Evolutionary conservation across 345 rosid species (phyloP).

Genomic region (Euclidium syriacum): DNA sequence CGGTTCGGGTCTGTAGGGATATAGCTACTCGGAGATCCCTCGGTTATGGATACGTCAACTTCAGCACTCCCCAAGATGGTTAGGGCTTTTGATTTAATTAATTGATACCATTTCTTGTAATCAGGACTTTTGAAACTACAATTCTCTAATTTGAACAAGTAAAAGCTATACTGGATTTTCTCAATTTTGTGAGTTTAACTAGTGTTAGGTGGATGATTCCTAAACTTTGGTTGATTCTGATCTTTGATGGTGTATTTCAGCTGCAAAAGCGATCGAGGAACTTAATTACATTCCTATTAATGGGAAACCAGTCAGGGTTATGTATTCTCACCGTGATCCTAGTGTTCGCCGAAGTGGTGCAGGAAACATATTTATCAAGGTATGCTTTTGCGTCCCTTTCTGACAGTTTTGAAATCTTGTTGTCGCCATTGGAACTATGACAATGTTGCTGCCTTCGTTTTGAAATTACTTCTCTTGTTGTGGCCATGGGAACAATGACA

Average conservation of each 20-base stretch:
- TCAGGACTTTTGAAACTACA: background rate
- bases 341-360: conserved; percentile 79
- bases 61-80: conserved; percentile 72
- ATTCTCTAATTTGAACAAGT: background rate
- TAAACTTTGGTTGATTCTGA: background rate
- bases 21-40: conserved; percentile 72
- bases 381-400: conserved; percentile 18
- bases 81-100: conserved; percentile 8
- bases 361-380: conserved; percentile 96
- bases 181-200: background rate
- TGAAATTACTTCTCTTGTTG: background rate
- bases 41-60: conserved; percentile 89
- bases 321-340: conserved; percentile 84
- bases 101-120: background rate
- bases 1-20: conserved; percentile 82
- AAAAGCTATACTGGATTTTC: background rate
- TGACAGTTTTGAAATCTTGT: too few relatives aligned
- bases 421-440: background rate
- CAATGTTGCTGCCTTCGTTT: background rate
- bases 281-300: conserved; percentile 74
- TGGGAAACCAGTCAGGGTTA: conserved; percentile 72
- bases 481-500: background rate
- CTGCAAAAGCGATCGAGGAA: conserved; percentile 76
- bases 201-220: background rate
- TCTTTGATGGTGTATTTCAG: conserved; percentile 33